These are phyloP conservation scores for Rutstroemia sydowiana DNA, from an alignment of 2,329 filamentous ascomycete species.

Conservation along the genomic window DNA sequence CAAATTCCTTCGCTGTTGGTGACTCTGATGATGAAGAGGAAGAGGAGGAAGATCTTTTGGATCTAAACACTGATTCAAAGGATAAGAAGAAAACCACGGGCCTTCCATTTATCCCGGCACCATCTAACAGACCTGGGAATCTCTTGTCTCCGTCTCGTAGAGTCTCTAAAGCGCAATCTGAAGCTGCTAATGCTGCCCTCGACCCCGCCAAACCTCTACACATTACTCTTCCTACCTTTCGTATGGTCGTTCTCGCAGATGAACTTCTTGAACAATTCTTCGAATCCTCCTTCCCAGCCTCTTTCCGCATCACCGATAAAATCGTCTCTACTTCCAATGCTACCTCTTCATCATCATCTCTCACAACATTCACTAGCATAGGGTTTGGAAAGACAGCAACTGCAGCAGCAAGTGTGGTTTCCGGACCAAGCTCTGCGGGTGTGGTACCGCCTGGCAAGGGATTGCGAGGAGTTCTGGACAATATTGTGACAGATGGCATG, in stretches of 20 bases:
- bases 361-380: constrained; percentile 79
- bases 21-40: constrained; percentile 59
- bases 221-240: constrained; percentile 94
- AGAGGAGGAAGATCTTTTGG: constrained; percentile 54
- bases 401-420: constrained; percentile 32
- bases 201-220: constrained; percentile 90
- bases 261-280: constrained; percentile 96
- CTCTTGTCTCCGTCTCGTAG: constrained; percentile 22
- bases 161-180: constrained; percentile 58
- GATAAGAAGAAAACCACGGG: constrained; percentile 28
- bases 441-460: constrained; percentile 52
- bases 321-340: constrained; percentile 31
- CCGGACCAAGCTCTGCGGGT: constrained; percentile 24
- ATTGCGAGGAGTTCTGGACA: constrained; percentile 86
- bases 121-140: constrained; percentile 8
- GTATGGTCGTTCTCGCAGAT: constrained; percentile 96
- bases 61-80: constrained; percentile 41
- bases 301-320: constrained; percentile 77
- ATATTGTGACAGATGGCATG: constrained; percentile 96
- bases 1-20: constrained; percentile 65
- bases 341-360: constrained; percentile 53
- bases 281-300: constrained; percentile 87
- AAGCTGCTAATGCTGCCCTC: constrained; percentile 80
- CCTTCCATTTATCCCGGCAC: constrained; percentile 19
- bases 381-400: constrained; percentile 44